Base-by-base conservation (phyloP, 2,329 filamentous ascomycete species). In the Tolypocladium sp. region DNA sequence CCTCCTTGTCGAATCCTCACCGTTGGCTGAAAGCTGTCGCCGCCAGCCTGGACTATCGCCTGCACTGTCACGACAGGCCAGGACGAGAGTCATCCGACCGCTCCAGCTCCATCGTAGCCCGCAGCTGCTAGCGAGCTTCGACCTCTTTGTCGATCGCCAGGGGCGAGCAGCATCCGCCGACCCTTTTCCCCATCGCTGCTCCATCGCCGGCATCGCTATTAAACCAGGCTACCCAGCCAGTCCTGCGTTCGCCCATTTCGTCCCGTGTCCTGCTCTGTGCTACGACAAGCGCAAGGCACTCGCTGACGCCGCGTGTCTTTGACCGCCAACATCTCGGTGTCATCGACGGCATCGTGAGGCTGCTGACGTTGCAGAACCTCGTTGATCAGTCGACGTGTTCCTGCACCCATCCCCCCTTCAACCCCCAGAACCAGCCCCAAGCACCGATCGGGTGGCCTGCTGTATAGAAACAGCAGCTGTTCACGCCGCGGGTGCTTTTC, bases 391-490 rank as follows among this genome's bases (percentile, higher is more conserved):
- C 51, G 30, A 33, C 51, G 20, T 33, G 40, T n/a, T 56, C 49
- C 37, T 62, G 61, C 60, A 57, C 57, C 37, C 58, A 55, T 41
- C 38, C 37, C 56, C 25, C 35, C 22, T 57, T 56, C 52, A 46
- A 54, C 58, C 57, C 60, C 56, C 53, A 58, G 38, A 49, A 44
- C 59, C 51, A 58, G 54, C 55, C 40, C 22, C 46, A 57, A 54
- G 37, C 27, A 46, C 57, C 30, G 40, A 22, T 55, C 30, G 58
- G 58, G 62, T 64, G 58, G 57, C 54, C 63, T 66, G 65, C 64
- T 67, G 64, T 56, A 58, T 62, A 61, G 61, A 59, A 63, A 59
- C 64, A 65, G 68, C 63, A 63, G 59, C 56, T 59, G 55, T 60
- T 59, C 65, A 59, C 51, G 49, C 49, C 30, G 64, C 62, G 60